Conservation (phyloP, 495 filamentous ascomycete genomes). For the Filosporella fistucella region DNA sequence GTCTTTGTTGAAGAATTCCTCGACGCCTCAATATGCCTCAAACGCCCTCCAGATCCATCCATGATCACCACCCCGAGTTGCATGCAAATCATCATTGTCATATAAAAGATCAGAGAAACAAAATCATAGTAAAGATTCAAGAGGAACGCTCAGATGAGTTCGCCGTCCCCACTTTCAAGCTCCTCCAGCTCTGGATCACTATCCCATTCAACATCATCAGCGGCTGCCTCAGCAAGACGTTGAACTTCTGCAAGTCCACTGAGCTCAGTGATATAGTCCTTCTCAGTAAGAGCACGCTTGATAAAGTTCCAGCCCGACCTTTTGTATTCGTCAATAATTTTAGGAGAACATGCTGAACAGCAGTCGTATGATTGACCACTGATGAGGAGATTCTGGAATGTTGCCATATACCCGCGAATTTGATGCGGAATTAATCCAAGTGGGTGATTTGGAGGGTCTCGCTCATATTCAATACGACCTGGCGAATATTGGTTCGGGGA, state of each 20-base stretch:
- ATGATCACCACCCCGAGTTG: background rate
- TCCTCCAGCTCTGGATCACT: conserved; percentile 35
- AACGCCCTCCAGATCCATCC: background rate
- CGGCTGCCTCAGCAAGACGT: conserved; percentile 66
- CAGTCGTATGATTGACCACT: conserved; percentile 79
- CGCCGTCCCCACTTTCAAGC: conserved; percentile 42
- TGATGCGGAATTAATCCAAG: conserved; percentile 89
- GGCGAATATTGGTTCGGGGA: conserved; percentile 21
- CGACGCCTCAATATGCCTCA: background rate
- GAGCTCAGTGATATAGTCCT: conserved; percentile 83
- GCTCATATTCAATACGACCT: conserved; percentile 38
- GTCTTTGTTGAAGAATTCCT: too few relatives aligned
- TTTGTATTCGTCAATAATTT: conserved; percentile 66
- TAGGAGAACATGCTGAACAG: conserved; percentile 87
- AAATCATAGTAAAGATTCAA: too few relatives aligned
- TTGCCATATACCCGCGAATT: conserved; percentile 86
- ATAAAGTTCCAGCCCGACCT: conserved; percentile 84
- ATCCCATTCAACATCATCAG: conserved; percentile 57
- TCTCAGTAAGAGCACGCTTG: conserved; percentile 75
- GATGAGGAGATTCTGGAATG: conserved; percentile 78
- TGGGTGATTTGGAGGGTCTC: conserved; percentile 60
- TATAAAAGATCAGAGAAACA: background rate
- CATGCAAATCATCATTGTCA: background rate
- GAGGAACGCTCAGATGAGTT: conserved; percentile 20
- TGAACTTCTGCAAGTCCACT: conserved; percentile 92